Evolutionary conservation across 805 yeast species (phyloP), one percentile per base, ranked within the genome.

Genomic region (Teunomyces tritomae): DNA sequence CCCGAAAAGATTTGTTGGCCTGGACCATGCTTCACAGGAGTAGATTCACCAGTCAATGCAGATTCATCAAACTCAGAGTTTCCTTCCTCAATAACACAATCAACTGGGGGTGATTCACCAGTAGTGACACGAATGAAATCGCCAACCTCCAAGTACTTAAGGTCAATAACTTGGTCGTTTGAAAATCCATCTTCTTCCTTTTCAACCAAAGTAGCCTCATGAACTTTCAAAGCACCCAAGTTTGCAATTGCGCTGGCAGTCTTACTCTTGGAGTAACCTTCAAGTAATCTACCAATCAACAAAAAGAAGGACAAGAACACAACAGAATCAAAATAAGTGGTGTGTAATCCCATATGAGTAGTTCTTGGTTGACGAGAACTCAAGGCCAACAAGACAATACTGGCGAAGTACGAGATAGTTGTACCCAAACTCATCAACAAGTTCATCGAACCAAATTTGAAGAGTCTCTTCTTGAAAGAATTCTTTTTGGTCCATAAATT

Each of bases 391-490:
- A 84, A 64, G 0, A 78, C 82, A 35, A 87, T 73, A 58, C 89
- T 83, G 4, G 89, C 79, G 61, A 84, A 74, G 59, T 85, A 87
- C 1, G 92, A 81, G 17, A 87, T 82, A 0, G 86, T 67, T 0
- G 92, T 87, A 8, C 94, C 94, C 42, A 86, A 64, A 43, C 80
- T 75, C 84, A 87, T 83, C 53, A 87, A 73, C 52, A 86, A 61
- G 58, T 79, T 85, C 92, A 87, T 87, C 2, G 90, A 84, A 2
- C 95, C 95, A 63, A 87, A 87, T 55, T 77, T 76, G 52, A 86
- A 76, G 11, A 86, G 51, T 35, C 90, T 67, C 52, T 79, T 74
- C 17, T 59, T 67, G 76, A 83, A 80, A 1, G 83, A 67, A 40
- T 79, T 82, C 32, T 77, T 77, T 37, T 73, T 70, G 11, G 68